Base-by-base conservation (phyloP, 768 basidiomycete species). In the Pleurotus tuoliensis region DNA sequence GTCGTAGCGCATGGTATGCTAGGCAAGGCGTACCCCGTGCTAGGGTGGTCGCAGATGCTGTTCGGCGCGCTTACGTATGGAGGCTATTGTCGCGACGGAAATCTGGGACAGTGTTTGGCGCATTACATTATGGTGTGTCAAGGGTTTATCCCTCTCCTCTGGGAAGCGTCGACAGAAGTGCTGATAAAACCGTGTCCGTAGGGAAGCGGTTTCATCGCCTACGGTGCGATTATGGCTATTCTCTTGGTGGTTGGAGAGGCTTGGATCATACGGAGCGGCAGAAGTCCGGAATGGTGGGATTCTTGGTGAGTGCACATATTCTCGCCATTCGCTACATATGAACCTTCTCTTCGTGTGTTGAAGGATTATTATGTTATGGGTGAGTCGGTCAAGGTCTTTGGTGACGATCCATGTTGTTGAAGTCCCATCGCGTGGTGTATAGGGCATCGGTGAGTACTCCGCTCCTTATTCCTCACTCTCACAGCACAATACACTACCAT, bases 31-130 rank as follows among this genome's bases (percentile, higher is more conserved):
- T 97, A 90, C 67, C 94, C 94, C 0, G 72, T 96, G 55, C 64
- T 96, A 7, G 94, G 87, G 5, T 96, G 94, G 94, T 76, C 76
- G 1, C 94, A 97, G 68, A 90, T 92, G 77, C 70, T 97, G 7
- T 92, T 96, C 67, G 94, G 93, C 18, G 87, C 83, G 37, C 80
- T 90, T 44, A 78, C 87, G 0, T 79, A 87, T 62, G 72, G 83
- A 52, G 87, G 88, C 5, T 93, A 92, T 64, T 97, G 94, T 67
- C 77, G 85, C 15, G 90, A 82, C n/a, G 88, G 78, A 4, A 72
- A 83, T 25, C 74, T 94, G 1, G 88, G 85, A 5, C 94, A 96
- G 73, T 97, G 94, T 69, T 78, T 92, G 1, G 92, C 90, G 0
- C 90, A 92, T 67, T 92, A 92, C 66, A 89, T 92, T 58, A 90